Percentiles rank a stretch among this genome's conserved stretches.
Conservation (phyloP, 257 asterid species). For the Lycium ferocissimum region DNA sequence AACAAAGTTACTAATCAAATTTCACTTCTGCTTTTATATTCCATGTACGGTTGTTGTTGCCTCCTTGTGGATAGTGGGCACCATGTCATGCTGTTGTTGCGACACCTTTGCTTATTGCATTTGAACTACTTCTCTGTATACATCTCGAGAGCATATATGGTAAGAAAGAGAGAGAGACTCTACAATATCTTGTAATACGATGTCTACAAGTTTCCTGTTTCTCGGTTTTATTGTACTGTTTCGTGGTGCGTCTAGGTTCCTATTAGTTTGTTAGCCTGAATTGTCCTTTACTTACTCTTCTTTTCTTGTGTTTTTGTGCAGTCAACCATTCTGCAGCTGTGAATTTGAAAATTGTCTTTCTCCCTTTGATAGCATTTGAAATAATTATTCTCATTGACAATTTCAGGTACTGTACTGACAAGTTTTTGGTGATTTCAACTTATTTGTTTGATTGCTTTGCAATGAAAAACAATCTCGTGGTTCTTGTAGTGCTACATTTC, state of each 20-base stretch:
- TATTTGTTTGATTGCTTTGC: slow-evolving; percentile 29
- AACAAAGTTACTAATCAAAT: slow-evolving; percentile 25
- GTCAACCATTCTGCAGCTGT: slow-evolving; percentile 71
- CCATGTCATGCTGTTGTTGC: slow-evolving; percentile 99
- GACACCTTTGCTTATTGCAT: slow-evolving; percentile 86
- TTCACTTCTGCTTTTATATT: slow-evolving; percentile 30
- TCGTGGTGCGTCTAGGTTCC: slow-evolving; percentile 1
- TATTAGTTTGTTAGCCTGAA: slow-evolving; percentile 27
- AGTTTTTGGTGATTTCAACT: slow-evolving; percentile 27
- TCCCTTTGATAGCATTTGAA: slow-evolving; percentile 91
- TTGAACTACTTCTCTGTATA: slow-evolving; percentile 97
- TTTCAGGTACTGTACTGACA: slow-evolving; percentile 65
- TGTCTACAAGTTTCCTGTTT: not conserved
- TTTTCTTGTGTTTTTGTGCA: slow-evolving; percentile 45
- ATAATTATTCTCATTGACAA: slow-evolving; percentile 79
- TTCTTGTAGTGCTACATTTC: not conserved
- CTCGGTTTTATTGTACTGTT: not conserved
- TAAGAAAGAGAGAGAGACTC: slow-evolving; percentile 58
- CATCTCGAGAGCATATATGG: slow-evolving; percentile 85
- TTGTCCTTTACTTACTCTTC: slow-evolving; percentile 22
- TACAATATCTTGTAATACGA: not conserved
- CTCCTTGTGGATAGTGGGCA: slow-evolving; percentile 83
- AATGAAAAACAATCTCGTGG: slow-evolving; percentile 17
- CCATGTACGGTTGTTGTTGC: slow-evolving; percentile 26
- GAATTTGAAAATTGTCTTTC: slow-evolving; percentile 83